Conservation (phyloP, 73 alveolate genomes). For the Vitrella brassicaformis region DNA sequence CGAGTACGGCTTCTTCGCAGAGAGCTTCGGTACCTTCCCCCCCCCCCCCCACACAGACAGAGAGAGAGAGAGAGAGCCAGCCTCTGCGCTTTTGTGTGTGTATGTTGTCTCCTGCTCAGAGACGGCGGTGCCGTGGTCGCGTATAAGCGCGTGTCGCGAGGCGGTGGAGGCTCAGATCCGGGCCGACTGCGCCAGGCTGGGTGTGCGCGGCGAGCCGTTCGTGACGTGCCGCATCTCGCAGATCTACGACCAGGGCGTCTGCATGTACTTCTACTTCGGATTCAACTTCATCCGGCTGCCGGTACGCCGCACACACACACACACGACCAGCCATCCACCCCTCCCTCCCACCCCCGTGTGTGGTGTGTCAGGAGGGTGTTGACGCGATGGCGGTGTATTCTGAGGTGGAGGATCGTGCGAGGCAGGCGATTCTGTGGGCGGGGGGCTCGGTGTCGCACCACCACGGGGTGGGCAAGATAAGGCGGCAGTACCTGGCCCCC, state of each 20-base stretch:
- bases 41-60: background rate
- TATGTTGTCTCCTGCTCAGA: background rate
- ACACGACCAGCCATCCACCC: too few relatives aligned
- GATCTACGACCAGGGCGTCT: constrained; percentile 74
- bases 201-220: constrained; percentile 47
- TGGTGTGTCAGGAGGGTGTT: background rate
- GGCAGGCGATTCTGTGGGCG: constrained; percentile 60
- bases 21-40: constrained; percentile 44
- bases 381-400: constrained; percentile 52
- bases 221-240: constrained; percentile 70
- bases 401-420: constrained; percentile 70
- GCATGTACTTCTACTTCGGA: constrained; percentile 75
- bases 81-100: background rate
- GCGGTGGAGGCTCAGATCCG: background rate
- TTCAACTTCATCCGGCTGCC: constrained; percentile 43
- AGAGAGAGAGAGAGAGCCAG: background rate
- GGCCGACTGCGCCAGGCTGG: too few relatives aligned
- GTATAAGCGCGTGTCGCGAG: background rate
- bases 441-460: constrained; percentile 81
- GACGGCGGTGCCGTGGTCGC: constrained; percentile 10
- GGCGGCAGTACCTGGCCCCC: too few relatives aligned
- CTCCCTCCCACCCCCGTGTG: background rate
- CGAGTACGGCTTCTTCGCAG: constrained; percentile 61
- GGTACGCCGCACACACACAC: background rate
- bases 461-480: constrained; percentile 74